Evolutionary conservation across 495 filamentous ascomycete species (phyloP), one percentile per base, ranked within the genome.

Genomic region (Hypoxylon lenormandii): DNA sequence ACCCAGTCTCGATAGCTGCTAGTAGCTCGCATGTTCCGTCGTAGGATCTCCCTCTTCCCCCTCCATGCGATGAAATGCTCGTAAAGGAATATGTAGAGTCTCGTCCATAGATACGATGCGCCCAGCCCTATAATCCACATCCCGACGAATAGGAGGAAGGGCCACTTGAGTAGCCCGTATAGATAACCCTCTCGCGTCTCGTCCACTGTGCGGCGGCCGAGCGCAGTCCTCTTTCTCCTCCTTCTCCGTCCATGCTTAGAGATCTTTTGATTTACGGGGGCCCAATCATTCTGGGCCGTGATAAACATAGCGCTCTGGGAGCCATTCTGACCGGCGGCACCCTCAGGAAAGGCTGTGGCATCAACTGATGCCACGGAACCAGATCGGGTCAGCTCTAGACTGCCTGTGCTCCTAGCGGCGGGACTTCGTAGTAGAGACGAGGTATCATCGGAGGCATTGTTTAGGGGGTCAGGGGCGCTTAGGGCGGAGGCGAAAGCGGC

Each of bases 161-260:
- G 96, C 92, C 93, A 97, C 76, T 97, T 96, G 46, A 97, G 80
- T 22, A 98, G 73, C 1, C 84, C 85, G 76, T 98, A 98, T 12
- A 96, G 84, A 69, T 94, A 92, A 0, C 95, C 95, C 79, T 98
- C 95, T 49, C 95, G 82, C 2, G 94, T 97, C 78, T 98, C 95
- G 76, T 98, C 95, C 64, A 87, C 91, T 53, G 88, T 89, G 52
- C 90, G 83, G 11, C 74, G 66, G 15, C 80, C 79, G 3, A 81
- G 57, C 43, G 62, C 65, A 18, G 60, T 76, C 72, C 69, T 78
- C 56, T 69, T 71, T 46, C 68, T 67, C 42, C 69, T 72, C 43
- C 63, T 65, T 15, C 49, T 67, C 30, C 81, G 79, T 22, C 76
- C 73, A 13, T 80, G 76, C 51, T 76, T 78, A 30, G 67, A 80